phyloP scores from a whole-genome alignment of 2,329 filamentous ascomycete species.

The Fusarium buxicola region DNA sequence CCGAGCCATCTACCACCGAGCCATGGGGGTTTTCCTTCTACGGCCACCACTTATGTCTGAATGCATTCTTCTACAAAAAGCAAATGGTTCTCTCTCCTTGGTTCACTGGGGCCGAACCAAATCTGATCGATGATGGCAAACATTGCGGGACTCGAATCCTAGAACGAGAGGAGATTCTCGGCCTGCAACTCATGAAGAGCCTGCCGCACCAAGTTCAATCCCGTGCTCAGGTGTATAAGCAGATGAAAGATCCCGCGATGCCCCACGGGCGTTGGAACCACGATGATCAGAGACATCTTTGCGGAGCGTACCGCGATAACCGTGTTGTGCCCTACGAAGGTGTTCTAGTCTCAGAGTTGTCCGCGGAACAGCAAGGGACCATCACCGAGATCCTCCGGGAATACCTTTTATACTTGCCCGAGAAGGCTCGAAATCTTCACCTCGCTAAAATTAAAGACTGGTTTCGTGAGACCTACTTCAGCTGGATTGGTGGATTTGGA shows the following conservation, averaged over 20 bases:
- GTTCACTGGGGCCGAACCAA: constrained; percentile 85
- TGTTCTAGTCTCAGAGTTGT: constrained; percentile 64
- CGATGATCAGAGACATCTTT: constrained; percentile 82
- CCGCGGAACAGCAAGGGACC: constrained; percentile 60
- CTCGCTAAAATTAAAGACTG: constrained; percentile 65
- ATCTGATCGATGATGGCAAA: constrained; percentile 74
- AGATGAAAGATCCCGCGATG: constrained; percentile 74
- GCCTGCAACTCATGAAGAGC: constrained; percentile 76
- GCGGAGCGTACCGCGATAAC: constrained; percentile 84
- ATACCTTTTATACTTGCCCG: constrained; percentile 76
- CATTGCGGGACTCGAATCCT: constrained; percentile 74
- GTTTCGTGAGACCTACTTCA: constrained; percentile 80
- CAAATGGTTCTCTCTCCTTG: constrained; percentile 79
- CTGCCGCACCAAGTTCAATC: constrained; percentile 60
- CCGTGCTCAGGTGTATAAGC: constrained; percentile 66
- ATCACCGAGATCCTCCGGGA: constrained; percentile 70
- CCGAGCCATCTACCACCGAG: constrained; percentile 60
- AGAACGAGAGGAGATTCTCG: constrained; percentile 71
- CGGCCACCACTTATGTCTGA: constrained; percentile 82
- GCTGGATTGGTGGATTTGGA: constrained; percentile 79
- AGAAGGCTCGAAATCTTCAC: constrained; percentile 63
- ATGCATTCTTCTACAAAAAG: constrained; percentile 72
- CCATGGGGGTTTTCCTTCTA: constrained; percentile 83
- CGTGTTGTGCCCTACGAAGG: constrained; percentile 81
- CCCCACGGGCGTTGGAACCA: constrained; percentile 79